Evolutionary conservation across 257 asterid genomes (phyloP), one percentile per base, ranked within the genome.

Genomic region (Scutellaria barbata): DNA sequence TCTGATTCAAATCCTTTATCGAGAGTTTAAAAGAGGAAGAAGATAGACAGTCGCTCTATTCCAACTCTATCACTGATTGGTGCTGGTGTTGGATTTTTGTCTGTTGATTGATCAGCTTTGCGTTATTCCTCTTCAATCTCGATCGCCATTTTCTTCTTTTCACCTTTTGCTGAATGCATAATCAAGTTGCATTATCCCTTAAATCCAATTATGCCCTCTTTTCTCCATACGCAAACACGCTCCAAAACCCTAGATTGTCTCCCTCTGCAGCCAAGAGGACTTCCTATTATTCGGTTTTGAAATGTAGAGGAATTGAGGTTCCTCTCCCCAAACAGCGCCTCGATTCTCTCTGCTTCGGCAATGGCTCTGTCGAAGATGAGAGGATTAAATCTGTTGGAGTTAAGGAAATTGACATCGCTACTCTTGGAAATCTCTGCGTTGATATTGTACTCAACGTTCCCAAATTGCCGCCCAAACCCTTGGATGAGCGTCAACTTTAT

Each of bases 401-500:
- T 47, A 93, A 93, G 83, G 93, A 89, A 12, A 72, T 94, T 33
- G 98, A 94, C 75, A 88, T 94, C 68, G 89, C 96, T 1, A 94
- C 98, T 18, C 75, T 94, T 12, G 98, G 98, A 6, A 94, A 94
- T 80, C 85, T 94, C 16, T 94, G 98, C 33, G 90, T 94, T 35
- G 97, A 94, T 77, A 85, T 94, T 72, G 98, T 94, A 58, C 95
- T 94, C 66, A 84, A 65, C 81, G 98, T 94, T 56, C 96, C 96
- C 4, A 30, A 84, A 66, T 74, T 94, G 82, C 98, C 98, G 30
- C 96, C 98, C 17, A 83, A 84, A 65, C 82, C 88, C 43, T 61
- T 81, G 74, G 79, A 81, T 48, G 85, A 86, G 41, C 96, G 94
- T 17, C 81, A 88, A 77, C 90, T 84, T 45, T 94, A 81, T 59